Base-by-base conservation (phyloP, 192 early-diverging fungal genomes). In the Phlyctochytrium planicorne region DNA sequence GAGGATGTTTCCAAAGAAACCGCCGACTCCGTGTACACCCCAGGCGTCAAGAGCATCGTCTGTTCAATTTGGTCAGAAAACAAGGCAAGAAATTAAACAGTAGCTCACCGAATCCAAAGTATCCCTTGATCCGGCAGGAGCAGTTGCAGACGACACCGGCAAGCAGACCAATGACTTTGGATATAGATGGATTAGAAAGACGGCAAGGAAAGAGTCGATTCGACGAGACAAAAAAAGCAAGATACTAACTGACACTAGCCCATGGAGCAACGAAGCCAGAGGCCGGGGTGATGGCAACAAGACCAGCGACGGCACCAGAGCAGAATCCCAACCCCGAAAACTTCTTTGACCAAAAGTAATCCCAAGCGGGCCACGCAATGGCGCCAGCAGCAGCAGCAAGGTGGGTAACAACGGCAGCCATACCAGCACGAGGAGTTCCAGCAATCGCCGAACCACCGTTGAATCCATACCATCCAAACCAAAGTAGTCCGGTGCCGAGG, bases 381-480 rank as follows among this genome's bases (percentile, higher is more conserved):
- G 88, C 92, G 36, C 88, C 95, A 33, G 88, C 75, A 34, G 91
- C 84, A 23, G 93, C 90, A 57, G 94, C 87, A 35, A 97, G 67
- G 74, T 96, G 93, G 23, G 94, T 97, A 52, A 91, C 90, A 25
- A 90, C 72, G 34, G 82, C 87, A 25, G 95, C 94, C 88, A 93
- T 89, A 32, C 85, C 92, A 36, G 94, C 93, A 60, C 96, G 89
- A 31, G 91, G 67, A 63, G 91, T 95, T 31, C 90, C 89, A 1
- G 85, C 82, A 32, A 91, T 77, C 14, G 89, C 90, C 34, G 89
- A 91, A 40, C 95, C 96, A 59, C 88, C 94, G 77, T 98, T 97
- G 83, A 98, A 98, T 0, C 93, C 94, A 69, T 93, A 91, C 95
- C 95, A 97, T 53, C 95, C 94, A 60, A 95, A 94, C 93, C 94